Base-by-base conservation (phyloP, 2,329 filamentous ascomycete species). In the Penicillium sclerotiorum region DNA sequence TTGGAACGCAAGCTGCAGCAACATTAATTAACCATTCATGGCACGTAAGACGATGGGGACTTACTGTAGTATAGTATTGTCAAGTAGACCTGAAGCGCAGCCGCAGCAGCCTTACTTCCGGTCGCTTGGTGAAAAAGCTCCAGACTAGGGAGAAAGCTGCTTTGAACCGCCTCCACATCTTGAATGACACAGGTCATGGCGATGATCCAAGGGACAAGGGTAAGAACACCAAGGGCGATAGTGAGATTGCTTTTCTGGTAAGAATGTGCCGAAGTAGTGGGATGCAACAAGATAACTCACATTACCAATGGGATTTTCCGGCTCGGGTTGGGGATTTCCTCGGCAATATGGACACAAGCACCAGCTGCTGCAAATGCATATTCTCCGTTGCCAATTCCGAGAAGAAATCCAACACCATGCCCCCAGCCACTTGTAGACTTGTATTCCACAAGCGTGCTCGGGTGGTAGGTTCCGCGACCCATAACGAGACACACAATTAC, bases 61-160 rank as follows among this genome's bases (percentile, higher is more conserved):
- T 64, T 62, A 69, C 47, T 68, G 60, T 25, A 55, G 55, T 59
- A 58, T 25, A 56, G 37, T 2, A 58, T 37, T 8, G 52, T 59
- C 30, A 60, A 11, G 12, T 49, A 55, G 1, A 49, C 35, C 15
- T 52, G 53, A 8, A 56, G 39, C 18, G 55, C 49, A 1, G 59
- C 57, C 1, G 58, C 55, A 12, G 55, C 56, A 1, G 42, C 49
- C 35, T 52, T 65, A 45, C 53, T 62, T 27, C 55, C 58, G 9
- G 64, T 68, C 12, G 62, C 62, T 33, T 61, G 55, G 17, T 57
- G 53, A 3, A 57, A 56, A 5, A 56, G 23, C 32, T 60, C 53
- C n/a, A 60, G 25, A 12, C 40, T 55, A 3, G 59, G 50, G 1
- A 58, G 36, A 18, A 49, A 55, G 0, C 50, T 50, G 1, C 50